Evolutionary conservation across 345 rosid genomes (phyloP), one percentile per base, ranked within the genome.

Genomic region (Aegle marmelos): DNA sequence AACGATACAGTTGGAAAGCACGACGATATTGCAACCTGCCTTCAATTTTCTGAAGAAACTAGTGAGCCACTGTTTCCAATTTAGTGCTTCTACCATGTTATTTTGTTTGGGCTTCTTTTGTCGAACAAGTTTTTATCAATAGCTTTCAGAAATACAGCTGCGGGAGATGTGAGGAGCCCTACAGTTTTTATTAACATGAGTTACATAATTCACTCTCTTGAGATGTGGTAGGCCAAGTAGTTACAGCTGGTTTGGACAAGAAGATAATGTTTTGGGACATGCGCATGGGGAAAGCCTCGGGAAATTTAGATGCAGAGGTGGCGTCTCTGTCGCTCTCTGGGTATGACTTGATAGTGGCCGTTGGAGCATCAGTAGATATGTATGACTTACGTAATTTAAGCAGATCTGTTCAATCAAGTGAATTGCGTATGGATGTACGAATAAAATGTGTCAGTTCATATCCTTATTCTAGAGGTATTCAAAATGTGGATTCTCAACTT

Each of bases 211-310:
- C 6, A 17, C 72, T 68, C 36, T 69, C 63, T 61, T 37, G 81
- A 28, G 36, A 65, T 81, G 65, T 56, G 76, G 61, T 74, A 97
- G 99, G 92, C 81, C 91, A 81, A 81, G 85, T 90, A 39, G 73
- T 97, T 75, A 88, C 92, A 60, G 80, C 95, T 50, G 94, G 98
- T 28, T 86, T 91, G 81, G 99, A 97, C 90, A 92, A 87, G 78
- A 91, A 77, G 87, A 81, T 92, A 70, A 86, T 80, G 72, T 82
- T 84, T 39, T 91, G 98, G 98, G 99, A 94, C 86, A 75, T 60
- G 22, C 83, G 93, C 53, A 82, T 64, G 56, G 81, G 82, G 68
- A 82, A 84, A 59, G 69, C 83, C 78, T 27, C 25, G 48, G 83
- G 28, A 82, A 75, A 67, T 75, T 61, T 86, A 74, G 84, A 76